Conservation (phyloP, 108 stramenopile genomes). For the Pseudonitzschia multiseries region DNA sequence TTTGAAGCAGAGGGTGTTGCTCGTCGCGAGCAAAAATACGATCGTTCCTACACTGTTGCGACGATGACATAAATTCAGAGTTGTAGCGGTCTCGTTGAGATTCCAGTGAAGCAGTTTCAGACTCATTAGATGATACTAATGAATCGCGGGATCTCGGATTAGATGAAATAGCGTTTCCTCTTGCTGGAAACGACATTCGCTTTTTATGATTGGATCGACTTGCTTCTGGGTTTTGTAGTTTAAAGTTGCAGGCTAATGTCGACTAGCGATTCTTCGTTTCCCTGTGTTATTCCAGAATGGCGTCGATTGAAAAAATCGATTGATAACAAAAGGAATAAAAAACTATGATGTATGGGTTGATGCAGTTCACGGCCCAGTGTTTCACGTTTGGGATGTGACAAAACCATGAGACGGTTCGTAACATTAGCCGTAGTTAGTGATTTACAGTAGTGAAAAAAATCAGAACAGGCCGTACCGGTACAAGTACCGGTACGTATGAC, state of each 20-base stretch:
- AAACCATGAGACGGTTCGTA: no score
- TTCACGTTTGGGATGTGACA: no score
- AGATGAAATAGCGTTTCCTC: not conserved
- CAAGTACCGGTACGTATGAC: no score
- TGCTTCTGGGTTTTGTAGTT: not conserved
- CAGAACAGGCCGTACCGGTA: no score
- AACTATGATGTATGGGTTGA: no score
- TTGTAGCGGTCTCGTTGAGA: not conserved
- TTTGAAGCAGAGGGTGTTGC: not conserved
- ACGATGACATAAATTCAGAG: not conserved
- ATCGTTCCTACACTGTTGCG: not conserved
- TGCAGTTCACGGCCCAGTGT: no score
- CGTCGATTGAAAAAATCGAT: no score
- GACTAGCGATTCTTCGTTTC: no score
- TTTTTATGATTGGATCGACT: not conserved
- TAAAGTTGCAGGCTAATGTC: not conserved
- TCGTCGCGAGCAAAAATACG: not conserved
- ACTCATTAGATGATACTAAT: not conserved
- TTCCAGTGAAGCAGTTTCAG: slow-evolving; percentile 26
- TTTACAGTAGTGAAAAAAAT: no score
- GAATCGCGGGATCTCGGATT: not conserved
- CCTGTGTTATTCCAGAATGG: no score
- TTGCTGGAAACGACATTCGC: not conserved
- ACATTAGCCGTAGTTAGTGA: no score
- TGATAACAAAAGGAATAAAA: no score